A percentile compares a stretch with the other conserved stretches of the same genome.
Evolutionary conservation across 345 rosid species (phyloP).

Genomic region (Toxicodendron radicans): DNA sequence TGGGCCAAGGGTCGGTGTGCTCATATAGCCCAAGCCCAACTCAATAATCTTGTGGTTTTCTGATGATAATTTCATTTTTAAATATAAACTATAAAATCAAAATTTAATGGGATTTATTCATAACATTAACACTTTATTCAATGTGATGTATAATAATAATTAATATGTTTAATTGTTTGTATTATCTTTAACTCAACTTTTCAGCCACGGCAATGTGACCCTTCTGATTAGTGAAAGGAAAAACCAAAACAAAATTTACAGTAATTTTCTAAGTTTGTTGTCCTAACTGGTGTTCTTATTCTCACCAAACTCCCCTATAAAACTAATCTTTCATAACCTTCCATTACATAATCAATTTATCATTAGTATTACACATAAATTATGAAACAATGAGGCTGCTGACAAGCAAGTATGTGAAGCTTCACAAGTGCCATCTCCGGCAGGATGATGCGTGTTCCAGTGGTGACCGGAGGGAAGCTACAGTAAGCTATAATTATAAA

Average conservation of each 20-base stretch:
- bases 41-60: no score
- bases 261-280: not conserved
- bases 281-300: not conserved
- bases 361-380: not conserved
- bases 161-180: not conserved
- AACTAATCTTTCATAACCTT: not conserved
- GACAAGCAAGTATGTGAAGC: slow-evolving; percentile 18
- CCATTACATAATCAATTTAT: no score
- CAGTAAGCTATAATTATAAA: no score
- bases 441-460: slow-evolving; percentile 4
- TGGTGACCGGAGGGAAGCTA: not conserved
- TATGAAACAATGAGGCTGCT: not conserved
- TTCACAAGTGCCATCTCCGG: slow-evolving; percentile 12
- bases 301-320: not conserved
- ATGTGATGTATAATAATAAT: no score
- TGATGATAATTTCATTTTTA: no score
- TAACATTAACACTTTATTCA: no score
- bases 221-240: not conserved
- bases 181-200: not conserved
- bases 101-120: no score
- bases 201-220: not conserved
- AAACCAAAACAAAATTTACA: not conserved
- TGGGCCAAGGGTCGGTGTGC: no score
- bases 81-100: no score
- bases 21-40: not conserved